phyloP scores from a whole-genome alignment of 345 rosid species.

The Firmiana major region DNA sequence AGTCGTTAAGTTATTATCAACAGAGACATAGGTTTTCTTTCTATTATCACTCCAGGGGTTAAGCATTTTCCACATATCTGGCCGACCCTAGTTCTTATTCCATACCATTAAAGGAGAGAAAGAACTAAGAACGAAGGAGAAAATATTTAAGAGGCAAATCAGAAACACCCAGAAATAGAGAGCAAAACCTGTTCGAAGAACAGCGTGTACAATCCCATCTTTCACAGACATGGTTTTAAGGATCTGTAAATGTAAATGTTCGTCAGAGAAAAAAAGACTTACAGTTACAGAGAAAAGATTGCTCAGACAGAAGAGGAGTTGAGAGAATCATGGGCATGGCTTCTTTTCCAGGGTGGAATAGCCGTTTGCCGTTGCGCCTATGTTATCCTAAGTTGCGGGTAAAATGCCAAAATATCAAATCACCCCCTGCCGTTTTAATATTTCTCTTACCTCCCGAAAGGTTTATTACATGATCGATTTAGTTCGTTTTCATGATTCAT shows the following conservation, averaged over 20 bases:
- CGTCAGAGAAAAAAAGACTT: conserved; percentile 19
- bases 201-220: background rate
- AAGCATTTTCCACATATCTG: background rate
- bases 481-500: background rate
- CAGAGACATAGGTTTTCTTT: background rate
- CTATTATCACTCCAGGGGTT: background rate
- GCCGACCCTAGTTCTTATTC: background rate
- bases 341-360: conserved; percentile 2
- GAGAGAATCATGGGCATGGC: conserved; percentile 40
- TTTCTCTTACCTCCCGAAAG: background rate
- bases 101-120: background rate
- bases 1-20: background rate
- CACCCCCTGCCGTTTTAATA: conserved; percentile 10
- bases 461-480: background rate
- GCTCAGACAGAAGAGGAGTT: conserved; percentile 23
- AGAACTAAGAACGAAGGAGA: background rate
- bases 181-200: background rate
- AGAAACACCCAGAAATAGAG: background rate
- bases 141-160: background rate
- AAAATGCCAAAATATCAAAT: conserved; percentile 14
- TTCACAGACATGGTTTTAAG: background rate
- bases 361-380: background rate
- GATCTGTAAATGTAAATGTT: background rate
- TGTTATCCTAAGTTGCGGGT: conserved; percentile 26
- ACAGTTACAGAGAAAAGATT: conserved; percentile 31